phyloP scores from a whole-genome alignment of 2,329 filamentous ascomycete genomes.

The Aspergillus puulaauensis region DNA sequence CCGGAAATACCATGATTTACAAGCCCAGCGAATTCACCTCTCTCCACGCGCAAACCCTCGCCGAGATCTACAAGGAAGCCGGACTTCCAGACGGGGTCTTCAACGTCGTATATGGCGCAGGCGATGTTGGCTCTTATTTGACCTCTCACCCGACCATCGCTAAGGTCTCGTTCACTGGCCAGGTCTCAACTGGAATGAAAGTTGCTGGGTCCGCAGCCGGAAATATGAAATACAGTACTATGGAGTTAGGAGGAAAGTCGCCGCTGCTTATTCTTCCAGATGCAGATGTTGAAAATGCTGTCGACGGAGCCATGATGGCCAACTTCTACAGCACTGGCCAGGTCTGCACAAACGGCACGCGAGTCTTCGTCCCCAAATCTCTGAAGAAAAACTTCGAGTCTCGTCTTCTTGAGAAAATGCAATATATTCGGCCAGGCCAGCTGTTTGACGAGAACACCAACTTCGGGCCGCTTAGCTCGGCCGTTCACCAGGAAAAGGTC shows the following conservation, averaged over 20 bases:
- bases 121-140: conserved; percentile 72
- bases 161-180: conserved; percentile 88
- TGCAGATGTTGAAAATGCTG: conserved; percentile 74
- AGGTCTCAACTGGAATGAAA: conserved; percentile 78
- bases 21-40: conserved; percentile 87
- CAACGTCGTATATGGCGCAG: conserved; percentile 80
- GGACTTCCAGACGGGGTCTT: conserved; percentile 80
- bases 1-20: conserved; percentile 88
- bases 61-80: conserved; percentile 74
- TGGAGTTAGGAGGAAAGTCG: conserved; percentile 88
- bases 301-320: conserved; percentile 87
- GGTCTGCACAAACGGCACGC: conserved; percentile 89
- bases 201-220: conserved; percentile 74
- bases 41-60: conserved; percentile 74
- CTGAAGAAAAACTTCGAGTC: conserved; percentile 70
- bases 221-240: conserved; percentile 86
- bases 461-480: conserved; percentile 79
- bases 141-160: conserved; percentile 71
- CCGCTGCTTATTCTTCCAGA: conserved; percentile 79
- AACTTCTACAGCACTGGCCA: conserved; percentile 92
- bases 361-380: conserved; percentile 73
- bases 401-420: conserved; percentile 67
- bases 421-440: conserved; percentile 68
- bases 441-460: conserved; percentile 73
- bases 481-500: conserved; percentile 74